Conservation (phyloP, 2,329 filamentous ascomycete genomes). For the Helotiales sp. region DNA sequence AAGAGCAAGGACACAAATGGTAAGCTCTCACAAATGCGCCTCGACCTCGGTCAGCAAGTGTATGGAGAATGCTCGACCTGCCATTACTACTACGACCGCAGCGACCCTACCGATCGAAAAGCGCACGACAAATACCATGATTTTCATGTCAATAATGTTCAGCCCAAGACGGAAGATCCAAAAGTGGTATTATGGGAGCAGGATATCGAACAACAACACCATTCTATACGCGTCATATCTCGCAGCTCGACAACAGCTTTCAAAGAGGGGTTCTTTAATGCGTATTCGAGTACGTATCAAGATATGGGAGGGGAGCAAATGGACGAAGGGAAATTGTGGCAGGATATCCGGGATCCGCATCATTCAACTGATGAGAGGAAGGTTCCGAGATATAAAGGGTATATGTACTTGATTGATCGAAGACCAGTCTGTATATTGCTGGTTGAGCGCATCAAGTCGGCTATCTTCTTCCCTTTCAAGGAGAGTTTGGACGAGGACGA, state of each 20-base stretch:
- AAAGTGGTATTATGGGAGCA: neutral
- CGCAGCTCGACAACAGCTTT: neutral
- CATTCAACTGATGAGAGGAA: neutral
- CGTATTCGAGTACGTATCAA: neutral
- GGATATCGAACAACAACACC: neutral
- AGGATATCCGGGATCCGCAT: slow-evolving; percentile 8
- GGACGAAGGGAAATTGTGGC: neutral
- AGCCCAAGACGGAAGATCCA: neutral
- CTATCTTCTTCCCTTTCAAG: neutral
- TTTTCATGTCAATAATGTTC: neutral
- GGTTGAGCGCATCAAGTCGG: slow-evolving; percentile 14
- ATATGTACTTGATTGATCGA: slow-evolving; percentile 19
- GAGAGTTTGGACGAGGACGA: neutral
- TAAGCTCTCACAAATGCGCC: slow-evolving; percentile 5
- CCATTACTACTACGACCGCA: slow-evolving; percentile 19
- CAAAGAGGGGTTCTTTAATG: neutral
- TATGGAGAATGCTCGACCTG: slow-evolving; percentile 18
- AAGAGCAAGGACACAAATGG: neutral
- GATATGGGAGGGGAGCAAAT: neutral
- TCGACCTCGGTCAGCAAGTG: slow-evolving; percentile 19
- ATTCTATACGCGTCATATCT: neutral
- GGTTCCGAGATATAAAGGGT: slow-evolving; percentile 23
- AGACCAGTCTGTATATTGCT: slow-evolving; percentile 18
- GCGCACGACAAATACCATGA: slow-evolving; percentile 14
- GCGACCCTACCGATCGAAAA: slow-evolving; percentile 8